A percentile compares a stretch with the other conserved stretches of the same genome.
These are phyloP conservation scores for Penicillium nordicum DNA, from an alignment of 2,329 filamentous ascomycete genomes.

Conservation along the genomic window DNA sequence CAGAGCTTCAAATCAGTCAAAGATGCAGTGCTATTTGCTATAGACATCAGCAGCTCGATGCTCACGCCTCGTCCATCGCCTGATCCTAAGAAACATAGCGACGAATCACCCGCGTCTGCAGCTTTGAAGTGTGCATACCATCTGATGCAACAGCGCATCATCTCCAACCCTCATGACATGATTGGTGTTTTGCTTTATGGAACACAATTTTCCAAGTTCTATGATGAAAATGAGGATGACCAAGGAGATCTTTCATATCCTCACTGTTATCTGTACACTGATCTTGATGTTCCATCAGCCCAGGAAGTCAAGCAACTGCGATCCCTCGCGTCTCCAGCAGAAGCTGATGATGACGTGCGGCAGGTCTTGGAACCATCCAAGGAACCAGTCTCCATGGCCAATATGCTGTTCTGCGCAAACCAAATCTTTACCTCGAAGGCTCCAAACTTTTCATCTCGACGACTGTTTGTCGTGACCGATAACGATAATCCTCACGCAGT, in stretches of 20 bases:
- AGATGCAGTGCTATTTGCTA: constrained; percentile 96
- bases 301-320: constrained; percentile 80
- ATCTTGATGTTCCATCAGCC: constrained; percentile 83
- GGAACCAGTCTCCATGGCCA: constrained; percentile 75
- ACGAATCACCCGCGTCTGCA: constrained; percentile 73
- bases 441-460: constrained; percentile 85
- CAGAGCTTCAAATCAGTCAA: constrained; percentile 88
- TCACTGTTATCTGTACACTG: constrained; percentile 86
- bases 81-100: constrained; percentile 71
- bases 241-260: constrained; percentile 67
- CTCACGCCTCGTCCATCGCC: constrained; percentile 62
- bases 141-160: constrained; percentile 97
- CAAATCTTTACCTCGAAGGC: constrained; percentile 95
- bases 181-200: constrained; percentile 93
- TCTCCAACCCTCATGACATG: constrained; percentile 93
- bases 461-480: constrained; percentile 94
- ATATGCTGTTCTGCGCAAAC: constrained; percentile 89
- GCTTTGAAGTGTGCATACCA: constrained; percentile 92
- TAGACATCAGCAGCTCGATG: constrained; percentile 89
- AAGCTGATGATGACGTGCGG: constrained; percentile 70
- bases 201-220: constrained; percentile 78
- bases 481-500: constrained; percentile 78
- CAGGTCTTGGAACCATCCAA: constrained; percentile 67
- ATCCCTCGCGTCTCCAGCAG: constrained; percentile 67
- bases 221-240: constrained; percentile 59